Evolutionary conservation across 148 eudicot genomes (phyloP), one percentile per base, ranked within the genome.

Genomic region (Pouteria glomerata): DNA sequence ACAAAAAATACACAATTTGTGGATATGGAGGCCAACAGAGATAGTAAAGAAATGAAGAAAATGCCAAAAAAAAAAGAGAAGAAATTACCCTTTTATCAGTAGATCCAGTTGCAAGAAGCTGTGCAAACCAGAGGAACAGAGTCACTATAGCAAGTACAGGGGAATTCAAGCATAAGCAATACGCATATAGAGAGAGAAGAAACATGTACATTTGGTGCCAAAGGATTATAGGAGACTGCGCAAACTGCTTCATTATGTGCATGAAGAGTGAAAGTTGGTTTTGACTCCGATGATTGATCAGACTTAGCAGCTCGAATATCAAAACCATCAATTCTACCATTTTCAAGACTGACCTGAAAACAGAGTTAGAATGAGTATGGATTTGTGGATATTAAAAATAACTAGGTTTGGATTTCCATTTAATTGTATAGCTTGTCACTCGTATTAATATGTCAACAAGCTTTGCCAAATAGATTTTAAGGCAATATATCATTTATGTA

Each of bases 181-280:
- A 31, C 2, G 5, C 33, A 0, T 12, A 31, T 2, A 53, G 19
- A 53, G 71, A 15, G 23, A 51, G 16, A 11, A 30, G 37, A 51
- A 41, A 69, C 24, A 57, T 52, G 69, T 86, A 93, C 98, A 74
- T 90, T 89, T 51, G 98, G 95, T 10, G 83, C 85, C 30, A 75
- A 50, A 47, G 81, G 74, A 80, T 91, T 89, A 75, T 85, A 93
- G 34, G 97, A 82, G 77, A 93, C 63, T 27, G 88, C 62, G 80
- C 84, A 84, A 73, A 89, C 98, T 63, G 89, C 92, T 85, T 93
- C 91, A 77, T 93, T 97, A 68, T 93, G 98, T 16, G 98, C 98
- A 80, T 93, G 97, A 64, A 93, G 79, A 64, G 97, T 90, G 77
- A 90, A 93, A 69, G 80, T 80, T 37, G 97, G 88, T 75, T 87